A percentile compares a stretch with the other conserved stretches of the same genome.
These are phyloP conservation scores for Rhodamnia argentea DNA, from an alignment of 345 rosid species.

Conservation along the genomic window DNA sequence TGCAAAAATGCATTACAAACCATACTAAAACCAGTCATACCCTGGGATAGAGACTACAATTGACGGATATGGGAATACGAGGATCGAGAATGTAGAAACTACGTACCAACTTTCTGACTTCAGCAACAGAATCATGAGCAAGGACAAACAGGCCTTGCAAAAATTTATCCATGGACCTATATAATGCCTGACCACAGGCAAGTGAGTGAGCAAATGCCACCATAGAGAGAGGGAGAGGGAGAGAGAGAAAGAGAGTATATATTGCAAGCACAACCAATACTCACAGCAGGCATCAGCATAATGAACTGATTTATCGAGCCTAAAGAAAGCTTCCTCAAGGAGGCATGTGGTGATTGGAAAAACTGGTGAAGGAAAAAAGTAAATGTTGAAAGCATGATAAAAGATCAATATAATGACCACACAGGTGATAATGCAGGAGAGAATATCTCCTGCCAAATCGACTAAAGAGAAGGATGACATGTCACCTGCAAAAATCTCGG, in stretches of 20 bases:
- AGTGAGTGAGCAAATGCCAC: background rate
- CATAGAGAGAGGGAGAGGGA: background rate
- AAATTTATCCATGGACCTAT: slow-evolving; percentile 53
- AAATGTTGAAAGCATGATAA: background rate
- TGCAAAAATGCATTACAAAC: background rate
- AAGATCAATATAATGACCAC: background rate
- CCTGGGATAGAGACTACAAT: background rate
- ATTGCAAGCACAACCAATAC: slow-evolving; percentile 8
- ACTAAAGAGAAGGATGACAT: background rate
- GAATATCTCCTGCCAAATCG: background rate
- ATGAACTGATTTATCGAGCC: slow-evolving; percentile 82
- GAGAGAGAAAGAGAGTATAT: no score
- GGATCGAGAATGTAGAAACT: slow-evolving; percentile 2
- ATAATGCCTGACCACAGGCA: slow-evolving; percentile 45
- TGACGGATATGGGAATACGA: background rate
- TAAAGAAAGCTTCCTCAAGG: slow-evolving; percentile 76
- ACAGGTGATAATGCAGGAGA: background rate
- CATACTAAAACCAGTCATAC: background rate
- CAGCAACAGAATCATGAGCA: slow-evolving; percentile 69
- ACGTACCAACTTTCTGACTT: slow-evolving; percentile 71
- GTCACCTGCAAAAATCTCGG: slow-evolving; percentile 78
- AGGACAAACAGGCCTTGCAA: slow-evolving; percentile 89
- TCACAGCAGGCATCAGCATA: slow-evolving; percentile 94
- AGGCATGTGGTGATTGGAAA: slow-evolving; percentile 81
- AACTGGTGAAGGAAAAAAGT: slow-evolving; percentile 36